Base-by-base conservation (phyloP, 2,329 filamentous ascomycete genomes). In the Raffaelea ambrosiae region DNA sequence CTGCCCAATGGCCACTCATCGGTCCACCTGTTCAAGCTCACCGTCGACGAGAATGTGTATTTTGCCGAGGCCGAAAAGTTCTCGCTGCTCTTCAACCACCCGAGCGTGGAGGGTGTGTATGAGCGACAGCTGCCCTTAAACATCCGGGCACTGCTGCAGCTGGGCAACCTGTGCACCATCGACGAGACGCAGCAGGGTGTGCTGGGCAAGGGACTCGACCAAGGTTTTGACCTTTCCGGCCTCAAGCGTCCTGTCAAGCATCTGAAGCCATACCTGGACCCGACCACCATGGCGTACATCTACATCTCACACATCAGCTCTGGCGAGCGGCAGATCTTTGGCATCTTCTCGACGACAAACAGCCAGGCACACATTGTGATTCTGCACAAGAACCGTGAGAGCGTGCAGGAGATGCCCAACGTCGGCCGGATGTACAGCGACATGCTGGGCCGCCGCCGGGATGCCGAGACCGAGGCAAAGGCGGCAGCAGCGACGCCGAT, bases 41-140 rank as follows among this genome's bases (percentile, higher is more conserved):
- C 85, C 1, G 87, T 98, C 65, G 76, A 87, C 0, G 93, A 98
- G 63, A 84, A 93, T 48, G 76, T 86, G 0, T 98, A 94, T 65
- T 81, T 95, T 51, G 80, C 83, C 40, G 88, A 97, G 63, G 75
- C 84, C 0, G 84, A 89, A 52, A 94, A 89, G 61, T 84, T 97
- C 52, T 81, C 84, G 2, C 68, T 84, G 23, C 71, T 97, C 2
- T 91, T 96, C 69, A 89, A 91, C 53, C 90, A 98, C 61, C 81
- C 89, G 0, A 95, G 89, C 63, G 87, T 98, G 2, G 93, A 98
- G 65, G 94, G 94, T 26, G 89, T 98, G 14, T 99, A 99, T 60
- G 94, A 98, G 68, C 91, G 85, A 59, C 86, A 95, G 55, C 76
- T 99, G 1, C 89, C 94, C 1, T 72, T 97, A 5, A 88, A 87